These are phyloP conservation scores for Hygrocybe punicea DNA, from an alignment of 768 basidiomycete genomes.

Conservation along the genomic window DNA sequence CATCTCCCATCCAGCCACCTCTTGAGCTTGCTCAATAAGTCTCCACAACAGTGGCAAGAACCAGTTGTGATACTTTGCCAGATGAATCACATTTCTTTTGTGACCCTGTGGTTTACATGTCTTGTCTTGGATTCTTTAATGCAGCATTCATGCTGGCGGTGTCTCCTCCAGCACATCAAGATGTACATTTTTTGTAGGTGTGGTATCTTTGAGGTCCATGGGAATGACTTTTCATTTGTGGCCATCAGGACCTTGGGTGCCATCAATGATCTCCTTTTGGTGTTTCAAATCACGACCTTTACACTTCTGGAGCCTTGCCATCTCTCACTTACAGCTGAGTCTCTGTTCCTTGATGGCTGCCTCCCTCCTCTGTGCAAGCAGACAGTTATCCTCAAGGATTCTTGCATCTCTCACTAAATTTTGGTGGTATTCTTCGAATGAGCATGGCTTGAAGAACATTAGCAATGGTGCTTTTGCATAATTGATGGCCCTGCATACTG, in stretches of 20 bases:
- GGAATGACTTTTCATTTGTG: constrained; percentile 11
- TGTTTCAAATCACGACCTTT: constrained; percentile 7
- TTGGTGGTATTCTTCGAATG: not conserved
- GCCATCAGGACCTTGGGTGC: constrained; percentile 9
- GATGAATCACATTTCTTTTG: not conserved
- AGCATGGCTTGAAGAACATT: not conserved
- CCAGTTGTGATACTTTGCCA: constrained; percentile 8
- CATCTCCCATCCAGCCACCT: not conserved
- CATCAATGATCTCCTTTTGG: too few species aligned
- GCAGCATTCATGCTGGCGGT: not conserved
- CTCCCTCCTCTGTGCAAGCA: constrained; percentile 6
- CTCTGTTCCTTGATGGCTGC: not conserved
- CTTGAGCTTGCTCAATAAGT: constrained; percentile 1
- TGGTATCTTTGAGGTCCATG: not conserved
- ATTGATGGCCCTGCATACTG: not conserved
- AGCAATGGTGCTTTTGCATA: not conserved
- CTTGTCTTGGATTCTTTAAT: not conserved
- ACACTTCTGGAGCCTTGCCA: not conserved
- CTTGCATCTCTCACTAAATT: too few species aligned
- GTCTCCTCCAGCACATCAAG: not conserved
- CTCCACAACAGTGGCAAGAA: constrained; percentile 3
- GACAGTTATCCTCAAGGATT: too few species aligned
- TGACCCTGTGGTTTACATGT: constrained; percentile 1
- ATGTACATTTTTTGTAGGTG: not conserved
- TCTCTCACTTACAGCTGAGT: not conserved